These are phyloP conservation scores for Sisymbrium irio DNA, from an alignment of 345 rosid species.

Conservation along the genomic window DNA sequence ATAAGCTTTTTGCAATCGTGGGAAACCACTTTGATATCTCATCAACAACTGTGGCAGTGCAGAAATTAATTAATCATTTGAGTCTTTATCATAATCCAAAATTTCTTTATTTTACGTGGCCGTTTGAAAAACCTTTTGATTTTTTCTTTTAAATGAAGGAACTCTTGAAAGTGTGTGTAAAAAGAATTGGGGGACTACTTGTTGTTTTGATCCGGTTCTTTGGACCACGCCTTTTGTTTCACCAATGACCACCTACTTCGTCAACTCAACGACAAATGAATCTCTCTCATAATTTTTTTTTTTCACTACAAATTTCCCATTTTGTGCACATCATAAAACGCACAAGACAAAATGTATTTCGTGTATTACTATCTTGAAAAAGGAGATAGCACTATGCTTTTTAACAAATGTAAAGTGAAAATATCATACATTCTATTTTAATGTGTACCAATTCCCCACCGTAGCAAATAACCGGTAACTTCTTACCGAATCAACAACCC, in stretches of 20 bases:
- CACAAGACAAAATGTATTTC: background rate
- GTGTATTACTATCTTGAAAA: background rate
- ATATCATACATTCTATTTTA: background rate
- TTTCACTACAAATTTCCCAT: background rate
- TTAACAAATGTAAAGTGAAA: background rate
- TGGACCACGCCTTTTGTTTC: slow-evolving; percentile 19
- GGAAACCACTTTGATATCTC: slow-evolving; percentile 30
- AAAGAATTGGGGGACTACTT: slow-evolving; percentile 16
- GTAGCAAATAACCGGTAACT: background rate
- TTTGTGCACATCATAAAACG: background rate
- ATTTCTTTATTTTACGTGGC: slow-evolving; percentile 2
- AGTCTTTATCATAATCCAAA: background rate
- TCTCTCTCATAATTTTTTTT: background rate
- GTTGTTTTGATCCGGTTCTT: background rate
- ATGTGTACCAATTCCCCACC: too few relatives aligned
- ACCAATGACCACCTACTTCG: slow-evolving; percentile 12
- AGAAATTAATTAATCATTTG: background rate
- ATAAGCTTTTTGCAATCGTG: slow-evolving; percentile 24
- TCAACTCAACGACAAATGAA: slow-evolving; percentile 12
- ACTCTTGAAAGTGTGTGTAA: background rate
- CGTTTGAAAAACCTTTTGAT: slow-evolving; percentile 10
- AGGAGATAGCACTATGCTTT: background rate
- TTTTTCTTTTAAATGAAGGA: background rate
- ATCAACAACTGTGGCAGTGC: background rate
- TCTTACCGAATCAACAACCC: background rate